Evolutionary conservation across 2,329 filamentous ascomycete species (phyloP).

Genomic region (Ascochyta lentis): DNA sequence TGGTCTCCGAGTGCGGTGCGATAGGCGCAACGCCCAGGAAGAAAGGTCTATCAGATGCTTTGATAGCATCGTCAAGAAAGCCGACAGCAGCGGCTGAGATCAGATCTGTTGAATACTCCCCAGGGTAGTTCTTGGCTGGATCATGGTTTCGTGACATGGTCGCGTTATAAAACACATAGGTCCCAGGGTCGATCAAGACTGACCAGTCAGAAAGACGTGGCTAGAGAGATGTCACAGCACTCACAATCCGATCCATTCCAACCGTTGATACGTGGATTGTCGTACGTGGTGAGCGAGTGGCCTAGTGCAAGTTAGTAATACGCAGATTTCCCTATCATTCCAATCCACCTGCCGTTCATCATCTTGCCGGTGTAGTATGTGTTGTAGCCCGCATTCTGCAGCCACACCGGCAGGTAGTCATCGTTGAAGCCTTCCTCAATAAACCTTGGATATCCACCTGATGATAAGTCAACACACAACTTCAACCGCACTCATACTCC

Average conservation of each 20-base stretch:
- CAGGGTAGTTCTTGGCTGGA: conserved; percentile 61
- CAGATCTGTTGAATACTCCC: conserved; percentile 65
- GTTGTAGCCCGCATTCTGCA: conserved; percentile 72
- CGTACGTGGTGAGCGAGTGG: conserved; percentile 67
- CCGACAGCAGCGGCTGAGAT: conserved; percentile 65
- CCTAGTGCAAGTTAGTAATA: conserved; percentile 30
- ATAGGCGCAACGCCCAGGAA: conserved; percentile 72
- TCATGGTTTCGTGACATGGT: conserved; percentile 68
- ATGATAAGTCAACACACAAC: too few relatives aligned
- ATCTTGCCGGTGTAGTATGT: conserved; percentile 79
- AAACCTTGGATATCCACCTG: conserved; percentile 70
- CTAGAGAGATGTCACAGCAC: background rate
- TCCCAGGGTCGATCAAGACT: conserved; percentile 67
- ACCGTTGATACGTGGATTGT: conserved; percentile 63
- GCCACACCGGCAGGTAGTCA: conserved; percentile 72
- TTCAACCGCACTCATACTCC: background rate
- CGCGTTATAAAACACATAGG: conserved; percentile 72
- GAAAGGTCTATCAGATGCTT: conserved; percentile 62
- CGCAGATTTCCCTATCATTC: too few relatives aligned
- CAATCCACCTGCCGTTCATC: conserved; percentile 58
- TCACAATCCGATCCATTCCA: conserved; percentile 62
- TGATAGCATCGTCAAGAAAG: conserved; percentile 67
- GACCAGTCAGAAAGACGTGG: background rate
- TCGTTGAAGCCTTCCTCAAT: conserved; percentile 69
- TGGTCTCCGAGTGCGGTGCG: conserved; percentile 63